Evolutionary conservation across 371 early-diverging fungal genomes (phyloP), one percentile per base, ranked within the genome.

Genomic region (Haplosporangium sp.): DNA sequence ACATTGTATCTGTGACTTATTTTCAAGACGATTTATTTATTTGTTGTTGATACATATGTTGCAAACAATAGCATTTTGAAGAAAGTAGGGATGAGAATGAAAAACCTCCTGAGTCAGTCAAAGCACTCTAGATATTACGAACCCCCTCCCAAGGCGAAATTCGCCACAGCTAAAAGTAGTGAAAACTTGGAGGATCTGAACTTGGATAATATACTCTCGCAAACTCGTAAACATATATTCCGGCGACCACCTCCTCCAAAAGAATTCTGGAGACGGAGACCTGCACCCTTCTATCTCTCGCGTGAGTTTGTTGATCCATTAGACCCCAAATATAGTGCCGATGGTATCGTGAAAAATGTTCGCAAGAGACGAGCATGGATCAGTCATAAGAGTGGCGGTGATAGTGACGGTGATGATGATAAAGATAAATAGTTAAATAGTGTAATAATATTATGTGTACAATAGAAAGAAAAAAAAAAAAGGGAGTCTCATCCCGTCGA

Each of bases 41-140:
- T 67, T 39, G 6, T 19, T 42, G 34, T 15, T 55, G 5, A 44
- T 47, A 19, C 8, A 48, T 44, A 45, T 52, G 34, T 62, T 27
- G 15, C 8, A 15, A 47, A 50, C 8, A n/a, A 34, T 60, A 77
- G 78, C 9, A 77, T 77, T 6, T 52, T 77, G 53, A 77, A 77
- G 42, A 72, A 69, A 42, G 78, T 77, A 4, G 57, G 64, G 3
- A 10, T 58, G 39, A 61, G 78, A 42, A 77, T 77, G 78, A 65
- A 72, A 44, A 58, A 42, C 27, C 56, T 73, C 48, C 37, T 77
- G 40, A 65, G 70, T 45, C 44, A 53, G 6, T 69, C 72, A 9
- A 37, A 35, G 37, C 42, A 72, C 19, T 45, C 61, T 19, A 34
- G 50, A 34, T 65, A 65, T 38, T 53, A 71, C 40, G 77, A 76